A percentile compares a stretch with the other conserved stretches of the same genome.
Conservation (phyloP, 495 filamentous ascomycete species). For the Penicillium simplicissimum region DNA sequence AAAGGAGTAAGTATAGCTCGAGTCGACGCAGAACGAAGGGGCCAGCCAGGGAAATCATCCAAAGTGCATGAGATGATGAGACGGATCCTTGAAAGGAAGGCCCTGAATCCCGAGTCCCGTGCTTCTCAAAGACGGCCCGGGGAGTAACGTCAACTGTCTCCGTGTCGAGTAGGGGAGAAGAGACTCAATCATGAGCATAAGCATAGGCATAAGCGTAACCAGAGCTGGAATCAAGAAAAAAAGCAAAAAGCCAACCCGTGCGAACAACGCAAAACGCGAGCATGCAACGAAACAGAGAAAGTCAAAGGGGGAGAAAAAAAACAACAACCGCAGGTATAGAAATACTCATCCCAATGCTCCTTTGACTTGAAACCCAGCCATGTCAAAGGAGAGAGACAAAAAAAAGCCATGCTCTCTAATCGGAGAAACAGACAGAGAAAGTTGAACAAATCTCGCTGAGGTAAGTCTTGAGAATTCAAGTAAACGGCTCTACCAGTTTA, state of each 20-base stretch:
- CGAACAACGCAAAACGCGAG: conserved; percentile 16
- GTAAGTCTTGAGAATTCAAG: conserved; percentile 20
- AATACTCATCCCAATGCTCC: conserved; percentile 8
- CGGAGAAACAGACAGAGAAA: conserved; percentile 7
- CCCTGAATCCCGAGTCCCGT: not conserved
- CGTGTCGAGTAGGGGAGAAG: not conserved
- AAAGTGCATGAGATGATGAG: not conserved
- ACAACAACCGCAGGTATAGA: conserved; percentile 9
- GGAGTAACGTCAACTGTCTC: conserved; percentile 3
- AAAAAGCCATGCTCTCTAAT: conserved; percentile 22
- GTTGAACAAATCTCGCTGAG: conserved; percentile 10
- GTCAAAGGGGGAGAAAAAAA: not conserved
- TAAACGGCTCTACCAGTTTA: conserved; percentile 19
- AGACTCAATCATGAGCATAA: conserved; percentile 8
- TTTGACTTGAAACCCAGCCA: conserved; percentile 9
- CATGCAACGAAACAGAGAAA: conserved; percentile 16
- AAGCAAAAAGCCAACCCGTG: conserved; percentile 21
- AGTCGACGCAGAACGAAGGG: not conserved
- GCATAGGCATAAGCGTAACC: conserved; percentile 9
- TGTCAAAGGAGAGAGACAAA: conserved; percentile 14
- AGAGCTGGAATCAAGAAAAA: conserved; percentile 7
- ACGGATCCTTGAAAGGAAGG: not conserved
- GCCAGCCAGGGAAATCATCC: not conserved
- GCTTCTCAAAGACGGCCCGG: not conserved
- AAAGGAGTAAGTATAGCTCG: conserved; percentile 7